A percentile compares a stretch with the other conserved stretches of the same genome.
These are phyloP conservation scores for Pseudogymnoascus sp. DNA, from an alignment of 2,329 filamentous ascomycete genomes.

Conservation along the genomic window DNA sequence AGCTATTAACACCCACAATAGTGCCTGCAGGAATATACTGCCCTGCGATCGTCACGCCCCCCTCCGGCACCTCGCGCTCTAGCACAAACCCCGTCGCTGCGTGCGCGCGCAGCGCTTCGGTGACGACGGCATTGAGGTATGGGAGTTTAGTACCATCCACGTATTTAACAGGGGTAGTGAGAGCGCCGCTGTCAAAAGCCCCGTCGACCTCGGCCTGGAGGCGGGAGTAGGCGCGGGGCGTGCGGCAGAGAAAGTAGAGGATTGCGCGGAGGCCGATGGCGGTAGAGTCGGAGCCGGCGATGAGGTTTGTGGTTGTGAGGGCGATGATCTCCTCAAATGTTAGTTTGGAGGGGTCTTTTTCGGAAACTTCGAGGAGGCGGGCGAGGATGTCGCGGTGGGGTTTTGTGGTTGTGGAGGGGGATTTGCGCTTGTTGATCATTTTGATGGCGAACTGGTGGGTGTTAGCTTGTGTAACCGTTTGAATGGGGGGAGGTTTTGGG, in stretches of 20 bases:
- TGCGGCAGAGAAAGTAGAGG: conserved; percentile 34
- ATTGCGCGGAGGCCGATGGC: conserved; percentile 36
- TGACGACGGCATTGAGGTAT: conserved; percentile 42
- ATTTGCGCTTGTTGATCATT: conserved; percentile 2
- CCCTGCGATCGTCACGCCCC: conserved; percentile 20
- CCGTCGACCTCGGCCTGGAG: conserved; percentile 20
- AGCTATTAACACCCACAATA: conserved; percentile 30
- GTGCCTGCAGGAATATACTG: conserved; percentile 24
- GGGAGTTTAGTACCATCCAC: conserved; percentile 25
- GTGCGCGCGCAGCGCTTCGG: conserved; percentile 38
- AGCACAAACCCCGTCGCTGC: conserved; percentile 35
- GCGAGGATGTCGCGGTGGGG: conserved; percentile 12
- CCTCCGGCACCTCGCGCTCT: conserved; percentile 33
- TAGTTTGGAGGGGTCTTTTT: not conserved
- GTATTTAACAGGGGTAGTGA: conserved; percentile 21
- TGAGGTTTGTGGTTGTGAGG: conserved; percentile 1
- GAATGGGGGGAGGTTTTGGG: conserved; percentile 20
- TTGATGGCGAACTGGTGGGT: not conserved
- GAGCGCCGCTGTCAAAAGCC: conserved; percentile 25
- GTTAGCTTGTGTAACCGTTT: not conserved
- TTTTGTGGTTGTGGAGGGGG: not conserved
- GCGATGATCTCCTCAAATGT: not conserved
- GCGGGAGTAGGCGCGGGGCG: conserved; percentile 15
- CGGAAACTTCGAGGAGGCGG: conserved; percentile 16
- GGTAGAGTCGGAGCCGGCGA: conserved; percentile 34